phyloP scores from a whole-genome alignment of 768 basidiomycete species.

The Lyophyllum semitale region DNA sequence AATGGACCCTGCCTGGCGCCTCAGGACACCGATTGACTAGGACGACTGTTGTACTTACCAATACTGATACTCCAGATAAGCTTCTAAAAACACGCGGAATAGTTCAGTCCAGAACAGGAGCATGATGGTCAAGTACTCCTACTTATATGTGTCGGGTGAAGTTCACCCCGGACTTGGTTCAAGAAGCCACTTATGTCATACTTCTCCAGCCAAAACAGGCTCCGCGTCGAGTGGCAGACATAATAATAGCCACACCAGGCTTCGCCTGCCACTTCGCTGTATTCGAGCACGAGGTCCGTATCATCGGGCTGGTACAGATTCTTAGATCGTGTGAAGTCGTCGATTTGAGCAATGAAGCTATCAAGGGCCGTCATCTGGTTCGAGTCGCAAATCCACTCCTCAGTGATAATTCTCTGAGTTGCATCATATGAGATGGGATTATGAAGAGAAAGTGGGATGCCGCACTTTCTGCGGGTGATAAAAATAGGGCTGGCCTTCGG shows the following conservation, averaged over 20 bases:
- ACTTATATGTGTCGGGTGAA: conserved; percentile 9
- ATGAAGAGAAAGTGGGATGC: too few species aligned
- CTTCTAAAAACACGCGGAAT: conserved; percentile 8
- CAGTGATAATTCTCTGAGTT: conserved; percentile 8
- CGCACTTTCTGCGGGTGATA: conserved; percentile 1
- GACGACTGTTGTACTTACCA: conserved; percentile 2
- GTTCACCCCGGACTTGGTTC: neutral
- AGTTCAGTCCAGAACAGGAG: too few species aligned
- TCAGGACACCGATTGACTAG: neutral
- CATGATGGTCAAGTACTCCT: neutral
- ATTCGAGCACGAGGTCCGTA: conserved; percentile 3
- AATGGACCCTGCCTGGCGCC: conserved; percentile 8
- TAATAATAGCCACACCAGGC: conserved; percentile 15
- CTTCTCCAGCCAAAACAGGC: conserved; percentile 12
- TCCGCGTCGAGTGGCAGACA: conserved; percentile 2
- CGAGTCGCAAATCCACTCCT: conserved; percentile 8
- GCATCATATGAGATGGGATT: neutral
- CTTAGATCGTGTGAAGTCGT: conserved; percentile 1
- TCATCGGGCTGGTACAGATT: conserved; percentile 6
- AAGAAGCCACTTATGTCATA: neutral
- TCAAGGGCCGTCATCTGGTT: neutral
- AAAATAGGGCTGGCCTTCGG: conserved; percentile 15
- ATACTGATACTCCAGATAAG: conserved; percentile 10
- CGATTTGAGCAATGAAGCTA: neutral
- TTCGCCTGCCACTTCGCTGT: neutral